phyloP scores from a whole-genome alignment of 352 stramenopile species.

The Globisporangium irregulare region DNA sequence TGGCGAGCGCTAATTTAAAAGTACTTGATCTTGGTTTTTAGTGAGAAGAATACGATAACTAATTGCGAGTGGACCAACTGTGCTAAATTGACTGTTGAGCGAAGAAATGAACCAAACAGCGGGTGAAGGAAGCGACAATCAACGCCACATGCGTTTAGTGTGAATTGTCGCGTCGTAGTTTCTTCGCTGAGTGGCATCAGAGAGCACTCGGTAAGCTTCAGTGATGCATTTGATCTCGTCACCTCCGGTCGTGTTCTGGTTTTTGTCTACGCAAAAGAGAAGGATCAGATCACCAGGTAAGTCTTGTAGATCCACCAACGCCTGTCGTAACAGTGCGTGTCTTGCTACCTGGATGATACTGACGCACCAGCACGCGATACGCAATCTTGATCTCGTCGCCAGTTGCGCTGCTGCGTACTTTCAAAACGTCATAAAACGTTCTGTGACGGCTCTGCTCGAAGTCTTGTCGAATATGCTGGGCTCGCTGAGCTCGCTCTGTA shows the following conservation, averaged over 20 bases:
- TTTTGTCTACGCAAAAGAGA: constrained; percentile 1
- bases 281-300: neutral
- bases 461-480: neutral
- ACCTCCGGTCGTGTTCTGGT: neutral
- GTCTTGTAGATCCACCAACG: neutral
- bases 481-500: neutral
- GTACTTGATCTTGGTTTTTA: too few species aligned
- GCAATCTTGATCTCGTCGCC: constrained; percentile 3
- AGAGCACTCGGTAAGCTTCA: constrained; percentile 3
- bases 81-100: too few species aligned
- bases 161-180: neutral
- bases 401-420: neutral
- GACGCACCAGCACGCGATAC: constrained; percentile 8
- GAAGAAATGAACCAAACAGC: neutral
- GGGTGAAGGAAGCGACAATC: neutral
- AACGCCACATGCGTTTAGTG: neutral
- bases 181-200: neutral
- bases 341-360: constrained; percentile 2
- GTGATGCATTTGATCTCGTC: constrained; percentile 13
- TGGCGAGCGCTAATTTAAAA: too few species aligned
- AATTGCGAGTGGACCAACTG: too few species aligned
- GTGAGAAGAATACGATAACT: too few species aligned
- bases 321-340: neutral
- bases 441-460: neutral
- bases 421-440: constrained; percentile 2